These are phyloP conservation scores for Mimosa bimucronata DNA, from an alignment of 306 rosid species.

Conservation along the genomic window DNA sequence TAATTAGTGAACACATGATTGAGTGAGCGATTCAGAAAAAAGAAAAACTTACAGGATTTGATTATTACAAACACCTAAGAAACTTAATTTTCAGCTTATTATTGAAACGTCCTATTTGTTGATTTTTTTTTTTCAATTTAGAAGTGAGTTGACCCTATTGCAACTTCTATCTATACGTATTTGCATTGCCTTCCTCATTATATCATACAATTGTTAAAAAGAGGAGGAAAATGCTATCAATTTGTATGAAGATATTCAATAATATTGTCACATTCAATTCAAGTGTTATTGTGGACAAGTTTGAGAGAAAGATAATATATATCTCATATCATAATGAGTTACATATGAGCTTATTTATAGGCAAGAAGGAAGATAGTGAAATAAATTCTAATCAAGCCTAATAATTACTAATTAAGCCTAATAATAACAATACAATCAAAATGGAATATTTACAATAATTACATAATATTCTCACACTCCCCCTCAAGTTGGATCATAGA, in stretches of 20 bases:
- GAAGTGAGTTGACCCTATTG: constrained; percentile 11
- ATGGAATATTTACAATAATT: too few relatives aligned
- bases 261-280: neutral
- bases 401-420: too few relatives aligned
- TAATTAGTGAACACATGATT: neutral
- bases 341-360: too few relatives aligned
- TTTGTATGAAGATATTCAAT: neutral
- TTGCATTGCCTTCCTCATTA: constrained; percentile 1
- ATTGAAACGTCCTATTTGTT: neutral
- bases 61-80: neutral
- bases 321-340: too few relatives aligned
- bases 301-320: too few relatives aligned
- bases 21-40: neutral
- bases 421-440: too few relatives aligned
- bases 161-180: neutral
- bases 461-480: too few relatives aligned
- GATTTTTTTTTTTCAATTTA: neutral
- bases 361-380: too few relatives aligned
- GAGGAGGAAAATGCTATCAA: neutral
- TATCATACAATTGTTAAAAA: constrained; percentile 1
- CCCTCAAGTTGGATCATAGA: too few relatives aligned
- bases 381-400: too few relatives aligned
- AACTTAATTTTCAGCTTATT: neutral
- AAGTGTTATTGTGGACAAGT: too few relatives aligned
- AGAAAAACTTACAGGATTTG: neutral